Conservation (phyloP, 805 yeast genomes). For the Pichia pseudocactophila region DNA sequence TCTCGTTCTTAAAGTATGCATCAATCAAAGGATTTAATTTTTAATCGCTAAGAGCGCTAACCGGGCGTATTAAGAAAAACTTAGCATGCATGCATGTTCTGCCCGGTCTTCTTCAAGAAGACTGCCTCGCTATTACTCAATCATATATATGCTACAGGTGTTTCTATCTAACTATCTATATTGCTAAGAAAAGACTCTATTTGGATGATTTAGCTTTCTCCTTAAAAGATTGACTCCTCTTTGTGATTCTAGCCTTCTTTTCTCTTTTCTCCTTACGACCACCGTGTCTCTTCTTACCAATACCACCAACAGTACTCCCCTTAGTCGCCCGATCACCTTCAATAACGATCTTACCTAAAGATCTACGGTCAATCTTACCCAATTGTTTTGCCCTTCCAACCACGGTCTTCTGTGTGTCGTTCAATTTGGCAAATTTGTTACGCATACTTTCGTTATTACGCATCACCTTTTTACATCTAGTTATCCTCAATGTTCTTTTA, state of each 20-base stretch:
- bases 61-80: no score
- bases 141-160: background rate
- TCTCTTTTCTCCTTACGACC: slow-evolving; percentile 47
- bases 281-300: slow-evolving; percentile 54
- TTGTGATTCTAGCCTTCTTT: slow-evolving; percentile 41
- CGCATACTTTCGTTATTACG: slow-evolving; percentile 20
- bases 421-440: slow-evolving; percentile 27
- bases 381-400: slow-evolving; percentile 74
- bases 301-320: slow-evolving; percentile 52
- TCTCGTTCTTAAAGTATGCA: no score
- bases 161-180: background rate
- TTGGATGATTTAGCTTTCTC: slow-evolving; percentile 1
- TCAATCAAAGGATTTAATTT: no score
- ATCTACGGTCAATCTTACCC: slow-evolving; percentile 72
- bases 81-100: background rate
- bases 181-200: background rate
- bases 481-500: slow-evolving; percentile 62
- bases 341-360: slow-evolving; percentile 47
- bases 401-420: slow-evolving; percentile 63
- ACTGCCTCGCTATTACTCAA: no score
- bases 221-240: slow-evolving; percentile 35
- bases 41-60: background rate
- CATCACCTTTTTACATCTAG: slow-evolving; percentile 48
- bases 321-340: slow-evolving; percentile 78
- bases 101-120: background rate